Percentiles rank a stretch among this genome's conserved stretches.
Evolutionary conservation across 2,329 filamentous ascomycete species (phyloP).

Genomic region (Botrytis deweyae): DNA sequence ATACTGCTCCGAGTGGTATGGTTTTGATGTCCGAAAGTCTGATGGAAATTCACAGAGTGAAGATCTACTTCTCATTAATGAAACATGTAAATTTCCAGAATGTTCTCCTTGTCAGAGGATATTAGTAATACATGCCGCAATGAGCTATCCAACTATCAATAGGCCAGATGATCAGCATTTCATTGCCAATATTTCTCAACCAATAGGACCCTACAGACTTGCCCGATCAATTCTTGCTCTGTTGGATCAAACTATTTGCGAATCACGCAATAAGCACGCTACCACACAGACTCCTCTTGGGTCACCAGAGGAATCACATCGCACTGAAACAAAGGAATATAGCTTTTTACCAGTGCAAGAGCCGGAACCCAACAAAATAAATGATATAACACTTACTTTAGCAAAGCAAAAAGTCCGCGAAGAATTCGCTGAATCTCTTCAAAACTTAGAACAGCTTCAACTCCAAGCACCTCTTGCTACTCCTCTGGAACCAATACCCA

Average conservation of each 20-base stretch:
- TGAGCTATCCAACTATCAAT: constrained; percentile 14
- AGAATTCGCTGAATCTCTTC: neutral
- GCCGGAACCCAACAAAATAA: neutral
- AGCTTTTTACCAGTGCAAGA: constrained; percentile 21
- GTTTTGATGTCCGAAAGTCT: constrained; percentile 22
- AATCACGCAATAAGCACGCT: constrained; percentile 17
- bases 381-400: neutral
- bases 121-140: constrained; percentile 30
- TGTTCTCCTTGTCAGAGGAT: constrained; percentile 24
- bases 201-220: constrained; percentile 28
- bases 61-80: constrained; percentile 15
- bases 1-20: constrained; percentile 37
- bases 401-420: neutral
- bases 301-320: constrained; percentile 29
- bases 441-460: neutral
- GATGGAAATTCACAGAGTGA: constrained; percentile 20
- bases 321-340: constrained; percentile 30
- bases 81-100: constrained; percentile 24
- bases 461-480: neutral
- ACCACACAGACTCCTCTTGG: constrained; percentile 33
- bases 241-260: constrained; percentile 20
- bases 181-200: constrained; percentile 28
- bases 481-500: neutral
- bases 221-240: constrained; percentile 32
- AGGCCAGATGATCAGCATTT: constrained; percentile 7